Evolutionary conservation across 164 flowering plant species (phyloP).

Genomic region (Liquidambar formosana): DNA sequence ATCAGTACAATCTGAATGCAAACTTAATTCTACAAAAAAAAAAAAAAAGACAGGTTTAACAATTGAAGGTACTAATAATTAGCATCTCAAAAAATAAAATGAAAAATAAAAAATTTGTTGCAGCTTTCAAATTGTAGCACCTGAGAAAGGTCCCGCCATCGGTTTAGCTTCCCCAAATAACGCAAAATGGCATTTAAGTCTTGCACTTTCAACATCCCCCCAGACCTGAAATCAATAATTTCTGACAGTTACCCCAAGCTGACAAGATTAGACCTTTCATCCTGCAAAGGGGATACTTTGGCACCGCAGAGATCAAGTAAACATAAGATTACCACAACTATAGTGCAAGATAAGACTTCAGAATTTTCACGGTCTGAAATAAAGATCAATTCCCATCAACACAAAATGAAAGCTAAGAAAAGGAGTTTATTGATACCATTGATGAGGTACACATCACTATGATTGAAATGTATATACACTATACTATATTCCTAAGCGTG

Average conservation of each 20-base stretch:
- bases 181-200: constrained; percentile 69
- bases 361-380: background rate
- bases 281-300: background rate
- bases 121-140: constrained; percentile 25
- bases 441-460: background rate
- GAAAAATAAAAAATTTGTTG: no score
- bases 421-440: background rate
- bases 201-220: constrained; percentile 51
- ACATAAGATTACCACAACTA: background rate
- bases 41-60: background rate
- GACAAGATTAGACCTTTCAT: background rate
- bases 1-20: background rate
- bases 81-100: constrained; percentile 2
- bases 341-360: background rate
- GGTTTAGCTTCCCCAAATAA: constrained; percentile 47
- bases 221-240: constrained; percentile 38
- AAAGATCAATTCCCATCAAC: no score
- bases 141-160: constrained; percentile 65
- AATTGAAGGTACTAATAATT: background rate
- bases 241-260: background rate
- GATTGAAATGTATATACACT: background rate
- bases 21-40: background rate
- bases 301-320: background rate
- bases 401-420: background rate
- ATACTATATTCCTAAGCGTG: background rate